Evolutionary conservation across 2,329 filamentous ascomycete species (phyloP), one percentile per base, ranked within the genome.

Genomic region (Phyllosticta citribraziliensis): DNA sequence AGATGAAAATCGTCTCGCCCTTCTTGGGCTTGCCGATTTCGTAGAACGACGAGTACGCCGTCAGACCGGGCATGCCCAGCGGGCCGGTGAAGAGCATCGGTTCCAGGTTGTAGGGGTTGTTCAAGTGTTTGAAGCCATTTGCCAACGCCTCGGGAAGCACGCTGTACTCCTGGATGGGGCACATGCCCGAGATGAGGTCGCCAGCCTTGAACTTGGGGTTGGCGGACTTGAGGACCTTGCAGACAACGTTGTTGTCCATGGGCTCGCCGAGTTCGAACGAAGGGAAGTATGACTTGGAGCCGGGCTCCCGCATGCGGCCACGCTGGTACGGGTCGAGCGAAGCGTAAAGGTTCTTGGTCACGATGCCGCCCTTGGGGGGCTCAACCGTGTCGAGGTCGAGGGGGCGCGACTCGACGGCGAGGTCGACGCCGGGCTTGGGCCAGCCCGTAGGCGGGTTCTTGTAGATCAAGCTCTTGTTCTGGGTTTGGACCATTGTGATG

Each of bases 251-350:
- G 74, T 86, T 92, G 66, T 75, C 76, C 64, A 96, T 82, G 64
- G 89, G 83, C 67, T 82, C 74, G 70, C 80, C 79, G 55, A 89
- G 73, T 17, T 79, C 71, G 69, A 85, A 90, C 2, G 87, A 74
- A 1, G 86, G 78, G 22, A 79, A 72, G 78, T 91, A 94, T 10
- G 88, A 91, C 75, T 88, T 84, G 70, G 76, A 68, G 40, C 78
- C 72, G 6, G 88, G 70, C 55, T 79, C 74, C 55, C 89, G 86
- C 88, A 96, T 92, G 66, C 84, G 83, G 63, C 88, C 88, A 62
- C 91, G 88, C 79, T 89, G 84, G 78, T 95, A 96, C 1, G 91
- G 91, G 74, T 96, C 91, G 76, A 88, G 88, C 51, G 88, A 92
- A 65, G 85, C 80, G 73, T 88, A 90, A 69, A 87, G 82, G 67